Evolutionary conservation across 768 basidiomycete genomes (phyloP).

Genomic region (Tulasnella sp.): DNA sequence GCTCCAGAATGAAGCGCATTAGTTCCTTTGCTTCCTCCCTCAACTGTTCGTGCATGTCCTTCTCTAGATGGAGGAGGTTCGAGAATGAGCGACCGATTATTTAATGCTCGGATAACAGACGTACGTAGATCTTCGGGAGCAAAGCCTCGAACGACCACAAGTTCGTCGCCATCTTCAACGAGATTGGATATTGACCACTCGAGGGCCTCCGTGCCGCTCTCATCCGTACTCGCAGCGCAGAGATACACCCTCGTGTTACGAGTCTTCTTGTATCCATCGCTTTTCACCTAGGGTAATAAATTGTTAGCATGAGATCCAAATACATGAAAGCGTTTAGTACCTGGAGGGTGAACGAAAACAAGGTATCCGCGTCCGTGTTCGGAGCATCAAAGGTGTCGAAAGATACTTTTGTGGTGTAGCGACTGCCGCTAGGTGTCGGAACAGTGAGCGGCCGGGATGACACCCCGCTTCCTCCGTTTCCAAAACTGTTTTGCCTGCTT

Average conservation of each 20-base stretch:
- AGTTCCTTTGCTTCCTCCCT: slow-evolving; percentile 82
- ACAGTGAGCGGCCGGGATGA: neutral
- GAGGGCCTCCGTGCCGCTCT: slow-evolving; percentile 78
- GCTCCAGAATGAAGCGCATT: slow-evolving; percentile 70
- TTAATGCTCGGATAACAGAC: slow-evolving; percentile 29
- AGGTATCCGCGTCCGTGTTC: slow-evolving; percentile 44
- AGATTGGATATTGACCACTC: slow-evolving; percentile 88
- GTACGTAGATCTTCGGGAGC: slow-evolving; percentile 78
- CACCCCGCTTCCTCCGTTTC: neutral
- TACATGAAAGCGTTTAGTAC: slow-evolving; percentile 13
- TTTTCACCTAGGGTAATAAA: slow-evolving; percentile 48
- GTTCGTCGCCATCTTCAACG: slow-evolving; percentile 82
- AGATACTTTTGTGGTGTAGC: slow-evolving; percentile 59
- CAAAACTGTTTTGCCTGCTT: neutral
- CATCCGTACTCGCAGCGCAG: slow-evolving; percentile 81
- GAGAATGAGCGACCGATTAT: neutral
- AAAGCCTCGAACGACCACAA: slow-evolving; percentile 84
- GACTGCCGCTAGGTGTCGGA: neutral
- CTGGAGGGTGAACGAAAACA: slow-evolving; percentile 82
- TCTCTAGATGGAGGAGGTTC: slow-evolving; percentile 40
- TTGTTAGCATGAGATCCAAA: neutral
- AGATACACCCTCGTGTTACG: slow-evolving; percentile 80
- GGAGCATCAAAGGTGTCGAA: slow-evolving; percentile 85
- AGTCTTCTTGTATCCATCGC: slow-evolving; percentile 66
- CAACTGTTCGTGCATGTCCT: slow-evolving; percentile 58